phyloP scores from a whole-genome alignment of 108 stramenopile species.

The Conticribra weissflogii region DNA sequence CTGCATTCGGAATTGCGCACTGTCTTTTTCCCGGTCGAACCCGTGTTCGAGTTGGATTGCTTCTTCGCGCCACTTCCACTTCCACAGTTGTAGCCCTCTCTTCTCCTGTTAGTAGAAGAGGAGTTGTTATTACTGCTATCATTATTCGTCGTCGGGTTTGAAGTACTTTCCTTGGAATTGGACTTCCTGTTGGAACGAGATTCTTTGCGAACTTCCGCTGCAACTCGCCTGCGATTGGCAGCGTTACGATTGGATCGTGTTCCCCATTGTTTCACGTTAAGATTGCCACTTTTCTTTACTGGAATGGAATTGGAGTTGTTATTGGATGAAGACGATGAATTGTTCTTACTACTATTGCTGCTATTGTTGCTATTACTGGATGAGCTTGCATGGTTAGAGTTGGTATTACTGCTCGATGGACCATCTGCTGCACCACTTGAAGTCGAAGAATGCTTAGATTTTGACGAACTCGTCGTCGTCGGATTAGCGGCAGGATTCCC shows the following conservation, averaged over 20 bases:
- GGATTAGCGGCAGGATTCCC: background rate
- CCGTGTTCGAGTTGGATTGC: background rate
- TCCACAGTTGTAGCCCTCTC: background rate
- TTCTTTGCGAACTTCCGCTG: too few species aligned
- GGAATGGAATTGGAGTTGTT: too few species aligned
- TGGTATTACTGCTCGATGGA: too few species aligned
- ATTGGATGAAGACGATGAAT: too few species aligned
- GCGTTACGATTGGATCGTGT: slow-evolving; percentile 11
- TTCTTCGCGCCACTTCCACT: slow-evolving; percentile 5
- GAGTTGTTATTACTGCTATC: background rate
- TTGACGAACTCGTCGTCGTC: too few species aligned
- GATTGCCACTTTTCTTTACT: too few species aligned
- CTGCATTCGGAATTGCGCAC: slow-evolving; percentile 31
- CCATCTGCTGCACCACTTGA: too few species aligned
- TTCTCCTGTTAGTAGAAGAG: background rate
- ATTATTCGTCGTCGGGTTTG: background rate
- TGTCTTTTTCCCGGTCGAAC: background rate
- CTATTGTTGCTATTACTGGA: too few species aligned
- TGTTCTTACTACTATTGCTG: too few species aligned
- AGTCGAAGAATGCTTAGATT: too few species aligned
- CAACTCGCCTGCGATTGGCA: too few species aligned
- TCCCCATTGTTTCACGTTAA: slow-evolving; percentile 29
- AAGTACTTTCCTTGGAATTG: background rate
- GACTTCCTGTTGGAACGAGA: background rate
- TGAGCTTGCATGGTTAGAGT: too few species aligned